Percentiles rank a stretch among this genome's conserved stretches.
Evolutionary conservation across 495 filamentous ascomycete species (phyloP).

Genomic region (Penicillium chermesinum): DNA sequence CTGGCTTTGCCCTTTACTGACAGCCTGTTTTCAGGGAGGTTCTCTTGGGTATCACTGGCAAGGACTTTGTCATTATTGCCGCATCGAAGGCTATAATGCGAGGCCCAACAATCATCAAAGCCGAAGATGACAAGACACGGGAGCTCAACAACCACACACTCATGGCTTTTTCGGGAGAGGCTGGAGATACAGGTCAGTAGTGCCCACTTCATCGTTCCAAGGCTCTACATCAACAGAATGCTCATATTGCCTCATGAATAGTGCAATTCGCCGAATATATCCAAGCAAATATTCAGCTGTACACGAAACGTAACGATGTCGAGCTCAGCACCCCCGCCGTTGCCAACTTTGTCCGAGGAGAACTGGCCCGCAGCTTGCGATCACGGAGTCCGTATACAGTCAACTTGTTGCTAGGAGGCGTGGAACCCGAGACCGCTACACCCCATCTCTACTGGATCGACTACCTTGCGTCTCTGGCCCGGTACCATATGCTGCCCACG

Average conservation of each 20-base stretch:
- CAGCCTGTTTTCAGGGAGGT: conserved; percentile 69
- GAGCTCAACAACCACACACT: conserved; percentile 84
- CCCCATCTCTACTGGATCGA: conserved; percentile 95
- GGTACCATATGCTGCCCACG: conserved; percentile 93
- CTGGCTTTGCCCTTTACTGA: conserved; percentile 13
- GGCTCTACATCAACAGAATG: background rate
- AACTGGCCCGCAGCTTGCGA: conserved; percentile 83
- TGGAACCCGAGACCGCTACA: conserved; percentile 80
- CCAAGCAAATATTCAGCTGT: conserved; percentile 96
- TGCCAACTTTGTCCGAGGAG: conserved; percentile 84
- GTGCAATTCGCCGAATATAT: conserved; percentile 99
- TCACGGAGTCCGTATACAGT: conserved; percentile 92
- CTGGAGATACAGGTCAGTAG: conserved; percentile 83
- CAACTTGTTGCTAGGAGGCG: conserved; percentile 88
- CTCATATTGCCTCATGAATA: conserved; percentile 31
- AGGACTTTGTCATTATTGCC: conserved; percentile 96
- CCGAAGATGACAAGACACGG: conserved; percentile 92
- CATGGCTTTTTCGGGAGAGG: conserved; percentile 95
- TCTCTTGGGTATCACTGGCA: conserved; percentile 94
- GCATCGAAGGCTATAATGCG: conserved; percentile 97
- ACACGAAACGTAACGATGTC: conserved; percentile 94
- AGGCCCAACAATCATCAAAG: conserved; percentile 93
- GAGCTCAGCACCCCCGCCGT: conserved; percentile 85
- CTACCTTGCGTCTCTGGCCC: conserved; percentile 84
- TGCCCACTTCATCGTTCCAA: background rate